Evolutionary conservation across 2,329 filamentous ascomycete species (phyloP).

Genomic region (Fusarium sp.): DNA sequence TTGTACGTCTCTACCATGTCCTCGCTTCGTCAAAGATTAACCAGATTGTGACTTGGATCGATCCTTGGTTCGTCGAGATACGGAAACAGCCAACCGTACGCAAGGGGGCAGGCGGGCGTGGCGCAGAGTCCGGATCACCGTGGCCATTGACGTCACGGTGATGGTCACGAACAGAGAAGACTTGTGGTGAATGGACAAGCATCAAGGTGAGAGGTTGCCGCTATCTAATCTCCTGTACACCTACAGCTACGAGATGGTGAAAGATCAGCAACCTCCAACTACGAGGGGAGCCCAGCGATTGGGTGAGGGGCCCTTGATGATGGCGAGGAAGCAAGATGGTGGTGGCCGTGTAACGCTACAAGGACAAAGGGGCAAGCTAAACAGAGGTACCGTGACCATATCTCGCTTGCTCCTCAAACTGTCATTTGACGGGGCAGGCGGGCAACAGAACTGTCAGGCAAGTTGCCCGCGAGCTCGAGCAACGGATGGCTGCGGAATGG

Average conservation of each 20-base stretch:
- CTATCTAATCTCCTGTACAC: conserved; percentile 13
- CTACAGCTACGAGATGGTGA: conserved; percentile 28
- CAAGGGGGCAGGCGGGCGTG: conserved; percentile 20
- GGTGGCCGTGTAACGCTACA: conserved; percentile 29
- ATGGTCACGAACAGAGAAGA: conserved; percentile 39
- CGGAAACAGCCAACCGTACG: conserved; percentile 15
- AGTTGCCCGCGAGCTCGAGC: neutral
- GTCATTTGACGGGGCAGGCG: conserved; percentile 19
- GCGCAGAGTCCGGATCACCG: conserved; percentile 35
- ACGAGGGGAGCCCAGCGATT: conserved; percentile 21
- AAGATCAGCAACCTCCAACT: conserved; percentile 28
- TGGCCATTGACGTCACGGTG: conserved; percentile 46
- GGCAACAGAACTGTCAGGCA: conserved; percentile 19
- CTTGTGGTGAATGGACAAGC: conserved; percentile 13
- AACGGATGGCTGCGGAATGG: conserved; percentile 4
- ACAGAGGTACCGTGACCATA: conserved; percentile 35
- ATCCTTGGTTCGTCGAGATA: neutral
- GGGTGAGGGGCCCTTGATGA: conserved; percentile 16
- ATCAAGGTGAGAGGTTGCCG: conserved; percentile 19
- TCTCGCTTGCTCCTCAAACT: conserved; percentile 8
- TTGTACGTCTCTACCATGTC: conserved; percentile 12
- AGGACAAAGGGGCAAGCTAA: conserved; percentile 28
- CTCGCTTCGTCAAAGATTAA: neutral
- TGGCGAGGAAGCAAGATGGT: conserved; percentile 9
- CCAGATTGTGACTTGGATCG: neutral